phyloP scores from a whole-genome alignment of 169 alveolate genomes.

The Cryptosporidium felis region DNA sequence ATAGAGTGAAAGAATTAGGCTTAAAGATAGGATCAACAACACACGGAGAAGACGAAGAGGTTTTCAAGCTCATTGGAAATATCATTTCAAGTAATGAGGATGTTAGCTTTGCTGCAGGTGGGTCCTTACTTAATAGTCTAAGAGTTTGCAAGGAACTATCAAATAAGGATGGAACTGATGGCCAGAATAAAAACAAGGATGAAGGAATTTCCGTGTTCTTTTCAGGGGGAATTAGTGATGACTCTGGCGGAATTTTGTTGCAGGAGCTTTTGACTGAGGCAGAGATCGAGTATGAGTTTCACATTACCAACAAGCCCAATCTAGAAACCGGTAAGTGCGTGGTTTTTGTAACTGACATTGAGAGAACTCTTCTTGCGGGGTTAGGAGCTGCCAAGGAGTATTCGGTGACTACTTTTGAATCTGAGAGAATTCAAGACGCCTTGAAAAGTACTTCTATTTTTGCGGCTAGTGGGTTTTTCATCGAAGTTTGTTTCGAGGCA shows the following conservation, averaged over 20 bases:
- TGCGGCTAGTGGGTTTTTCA: conserved; percentile 62
- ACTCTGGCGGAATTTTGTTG: conserved; percentile 54
- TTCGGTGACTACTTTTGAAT: conserved; percentile 17
- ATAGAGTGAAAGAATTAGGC: conserved; percentile 8
- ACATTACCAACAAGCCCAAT: conserved; percentile 6
- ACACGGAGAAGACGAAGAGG: conserved; percentile 37
- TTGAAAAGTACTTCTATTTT: conserved; percentile 1
- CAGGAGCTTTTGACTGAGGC: conserved; percentile 25
- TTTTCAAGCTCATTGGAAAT: conserved; percentile 13
- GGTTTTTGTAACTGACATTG: conserved; percentile 51
- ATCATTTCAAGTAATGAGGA: conserved; percentile 27
- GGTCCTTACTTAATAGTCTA: conserved; percentile 50
- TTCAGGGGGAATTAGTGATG: conserved; percentile 59
- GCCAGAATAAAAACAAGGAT: background rate
- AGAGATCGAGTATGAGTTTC: conserved; percentile 27
- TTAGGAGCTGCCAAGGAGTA: conserved; percentile 63
- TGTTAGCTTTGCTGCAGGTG: conserved; percentile 58
- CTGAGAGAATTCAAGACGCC: background rate
- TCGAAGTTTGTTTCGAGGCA: conserved; percentile 65
- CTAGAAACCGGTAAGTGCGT: conserved; percentile 49
- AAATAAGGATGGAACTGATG: conserved; percentile 6
- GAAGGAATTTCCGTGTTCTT: conserved; percentile 10
- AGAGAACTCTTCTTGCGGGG: conserved; percentile 40
- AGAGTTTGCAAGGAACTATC: conserved; percentile 50
- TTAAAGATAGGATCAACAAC: conserved; percentile 41